Evolutionary conservation across 2,329 filamentous ascomycete species (phyloP).

Genomic region (Dactylellina sp.): DNA sequence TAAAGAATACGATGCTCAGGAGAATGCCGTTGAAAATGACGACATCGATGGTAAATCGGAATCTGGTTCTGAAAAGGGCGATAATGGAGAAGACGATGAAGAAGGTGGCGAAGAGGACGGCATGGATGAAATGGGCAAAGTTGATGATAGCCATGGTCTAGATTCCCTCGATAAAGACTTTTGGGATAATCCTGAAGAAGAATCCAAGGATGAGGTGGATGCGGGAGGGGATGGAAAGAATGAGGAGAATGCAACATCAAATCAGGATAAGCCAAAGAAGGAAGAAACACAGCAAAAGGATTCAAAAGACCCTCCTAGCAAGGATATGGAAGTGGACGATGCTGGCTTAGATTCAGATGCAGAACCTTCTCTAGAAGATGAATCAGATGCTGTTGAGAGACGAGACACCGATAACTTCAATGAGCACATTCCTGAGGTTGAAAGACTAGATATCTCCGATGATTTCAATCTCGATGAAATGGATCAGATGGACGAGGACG

Average conservation of each 20-base stretch:
- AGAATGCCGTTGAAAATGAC: constrained; percentile 92
- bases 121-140: constrained; percentile 88
- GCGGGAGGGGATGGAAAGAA: constrained; percentile 62
- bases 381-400: constrained; percentile 64
- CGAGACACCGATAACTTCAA: constrained; percentile 76
- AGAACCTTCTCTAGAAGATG: constrained; percentile 52
- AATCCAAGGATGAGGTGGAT: constrained; percentile 67
- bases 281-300: constrained; percentile 61
- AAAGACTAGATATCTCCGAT: constrained; percentile 84
- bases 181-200: constrained; percentile 78
- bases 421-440: constrained; percentile 82
- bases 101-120: constrained; percentile 75
- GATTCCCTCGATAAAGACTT: constrained; percentile 97
- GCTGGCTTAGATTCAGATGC: constrained; percentile 43
- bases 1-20: constrained; percentile 78
- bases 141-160: constrained; percentile 89
- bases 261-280: constrained; percentile 64
- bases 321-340: constrained; percentile 71
- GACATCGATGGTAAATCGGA: constrained; percentile 89
- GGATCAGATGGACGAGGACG: constrained; percentile 69
- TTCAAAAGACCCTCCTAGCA: constrained; percentile 72
- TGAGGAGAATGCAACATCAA: constrained; percentile 61
- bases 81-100: constrained; percentile 72
- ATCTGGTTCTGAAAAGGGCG: constrained; percentile 68
- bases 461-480: constrained; percentile 85